phyloP scores from a whole-genome alignment of 2,329 filamentous ascomycete genomes.

The Verticillium longisporum region DNA sequence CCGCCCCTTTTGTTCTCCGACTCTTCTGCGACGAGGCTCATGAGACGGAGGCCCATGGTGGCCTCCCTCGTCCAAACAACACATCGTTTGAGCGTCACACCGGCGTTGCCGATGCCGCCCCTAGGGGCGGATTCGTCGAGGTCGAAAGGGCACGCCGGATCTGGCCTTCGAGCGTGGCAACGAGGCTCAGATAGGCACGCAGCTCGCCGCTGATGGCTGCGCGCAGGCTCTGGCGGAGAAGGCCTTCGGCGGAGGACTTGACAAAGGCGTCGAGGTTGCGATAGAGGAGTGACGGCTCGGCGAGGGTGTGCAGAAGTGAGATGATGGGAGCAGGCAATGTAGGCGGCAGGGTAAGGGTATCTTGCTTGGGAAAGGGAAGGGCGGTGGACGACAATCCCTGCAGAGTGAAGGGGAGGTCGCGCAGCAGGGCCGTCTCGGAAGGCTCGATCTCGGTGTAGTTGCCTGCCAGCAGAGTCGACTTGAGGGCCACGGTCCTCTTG shows the following conservation, averaged over 20 bases:
- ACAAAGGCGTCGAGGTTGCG: conserved; percentile 74
- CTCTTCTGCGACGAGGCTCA: conserved; percentile 92
- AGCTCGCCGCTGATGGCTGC: conserved; percentile 81
- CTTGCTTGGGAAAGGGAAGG: conserved; percentile 64
- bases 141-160: conserved; percentile 75
- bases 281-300: conserved; percentile 92
- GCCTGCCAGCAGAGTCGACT: conserved; percentile 49
- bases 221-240: conserved; percentile 87
- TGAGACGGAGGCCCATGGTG: conserved; percentile 87
- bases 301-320: conserved; percentile 79
- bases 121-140: conserved; percentile 63
- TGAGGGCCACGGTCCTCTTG: conserved; percentile 46
- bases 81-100: conserved; percentile 90
- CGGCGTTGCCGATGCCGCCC: conserved; percentile 71
- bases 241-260: conserved; percentile 69
- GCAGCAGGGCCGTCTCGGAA: conserved; percentile 58
- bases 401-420: conserved; percentile 85
- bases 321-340: conserved; percentile 79
- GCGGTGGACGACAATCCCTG: conserved; percentile 88
- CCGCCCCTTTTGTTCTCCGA: conserved; percentile 78
- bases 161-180: conserved; percentile 88
- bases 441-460: conserved; percentile 53
- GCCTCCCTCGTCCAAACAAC: conserved; percentile 97
- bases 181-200: conserved; percentile 80
- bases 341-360: conserved; percentile 66